Evolutionary conservation across 2,329 filamentous ascomycete genomes (phyloP).

Genomic region (Ceratocystis variospora): DNA sequence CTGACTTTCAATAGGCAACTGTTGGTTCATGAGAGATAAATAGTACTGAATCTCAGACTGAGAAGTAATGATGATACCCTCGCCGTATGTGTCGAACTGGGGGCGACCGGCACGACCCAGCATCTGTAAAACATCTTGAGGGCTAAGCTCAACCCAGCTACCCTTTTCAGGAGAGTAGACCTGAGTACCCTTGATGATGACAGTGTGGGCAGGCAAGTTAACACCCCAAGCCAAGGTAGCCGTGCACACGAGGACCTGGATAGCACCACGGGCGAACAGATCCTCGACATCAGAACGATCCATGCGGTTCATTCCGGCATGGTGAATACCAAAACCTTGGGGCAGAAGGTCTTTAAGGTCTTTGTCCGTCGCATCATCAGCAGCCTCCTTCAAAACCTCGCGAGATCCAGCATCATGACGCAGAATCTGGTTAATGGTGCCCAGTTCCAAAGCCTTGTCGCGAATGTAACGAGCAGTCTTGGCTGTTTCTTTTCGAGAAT

Average conservation of each 20-base stretch:
- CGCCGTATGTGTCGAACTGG: conserved; percentile 93
- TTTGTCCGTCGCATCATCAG: conserved; percentile 65
- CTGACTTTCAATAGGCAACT: conserved; percentile 93
- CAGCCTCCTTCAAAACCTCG: conserved; percentile 75
- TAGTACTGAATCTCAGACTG: conserved; percentile 96
- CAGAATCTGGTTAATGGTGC: conserved; percentile 91
- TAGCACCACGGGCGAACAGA: conserved; percentile 76
- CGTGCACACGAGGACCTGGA: conserved; percentile 92
- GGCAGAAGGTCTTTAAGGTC: conserved; percentile 89
- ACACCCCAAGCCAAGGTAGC: conserved; percentile 99
- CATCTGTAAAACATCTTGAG: conserved; percentile 97
- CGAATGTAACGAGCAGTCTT: conserved; percentile 94
- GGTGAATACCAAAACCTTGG: conserved; percentile 95
- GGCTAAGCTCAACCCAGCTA: conserved; percentile 94
- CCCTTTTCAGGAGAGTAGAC: conserved; percentile 98
- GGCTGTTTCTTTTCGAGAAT: conserved; percentile 93
- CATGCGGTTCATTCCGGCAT: conserved; percentile 91
- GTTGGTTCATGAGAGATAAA: conserved; percentile 88
- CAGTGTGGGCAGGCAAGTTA: conserved; percentile 91
- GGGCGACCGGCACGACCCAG: conserved; percentile 90
- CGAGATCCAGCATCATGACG: conserved; percentile 83
- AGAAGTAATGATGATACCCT: conserved; percentile 96
- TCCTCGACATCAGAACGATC: conserved; percentile 93
- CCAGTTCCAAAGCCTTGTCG: conserved; percentile 92
- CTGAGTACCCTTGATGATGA: conserved; percentile 97